Base-by-base conservation (phyloP, 495 filamentous ascomycete genomes). In the Pyrenula aspistea region DNA sequence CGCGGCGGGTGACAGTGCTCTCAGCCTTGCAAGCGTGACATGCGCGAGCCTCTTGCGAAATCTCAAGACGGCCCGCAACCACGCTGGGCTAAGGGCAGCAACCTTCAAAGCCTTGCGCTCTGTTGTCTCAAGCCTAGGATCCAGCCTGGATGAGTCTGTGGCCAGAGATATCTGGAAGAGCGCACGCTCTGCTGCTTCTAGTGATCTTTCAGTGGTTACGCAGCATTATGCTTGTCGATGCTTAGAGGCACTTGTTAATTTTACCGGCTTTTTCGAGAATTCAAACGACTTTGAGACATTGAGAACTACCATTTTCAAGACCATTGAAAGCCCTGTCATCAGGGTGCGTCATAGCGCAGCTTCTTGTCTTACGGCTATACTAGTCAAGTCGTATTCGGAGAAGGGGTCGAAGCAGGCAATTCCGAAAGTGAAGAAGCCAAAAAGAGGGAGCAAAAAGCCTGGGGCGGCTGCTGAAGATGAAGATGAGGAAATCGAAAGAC, bases 161-260 rank as follows among this genome's bases (percentile, higher is more conserved):
- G 87, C 86, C 11, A 82, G 89, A 61, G 92, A 96, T 65, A 82
- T 91, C 24, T 97, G 91, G 93, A 99, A 96, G 68, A 86, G 89
- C 63, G 85, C 87, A 22, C 80, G 93, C 51, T 86, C 79, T 68
- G 80, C 84, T 56, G 86, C 88, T 10, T 79, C 83, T 1, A 74
- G 77, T 49, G 93, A 97, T 66, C 96, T 91, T 66, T 84, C 90
- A 10, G 79, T 83, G 2, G 77, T 94, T 49, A 90, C 89, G 22
- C 84, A 97, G 65, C 78, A 86, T 12, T 81, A 82, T 56, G 88
- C 89, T 12, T 95, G 87, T 61, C 80, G 82, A 56, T 95, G 90
- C 64, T 67, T 97, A 56, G 87, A 89, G 63, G 75, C 83, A 51
- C 69, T 97, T 54, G 70, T 87, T 25, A 83, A 75, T 52, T 69